Conservation (phyloP, 129 eudicot species). For the Centella asiatica region DNA sequence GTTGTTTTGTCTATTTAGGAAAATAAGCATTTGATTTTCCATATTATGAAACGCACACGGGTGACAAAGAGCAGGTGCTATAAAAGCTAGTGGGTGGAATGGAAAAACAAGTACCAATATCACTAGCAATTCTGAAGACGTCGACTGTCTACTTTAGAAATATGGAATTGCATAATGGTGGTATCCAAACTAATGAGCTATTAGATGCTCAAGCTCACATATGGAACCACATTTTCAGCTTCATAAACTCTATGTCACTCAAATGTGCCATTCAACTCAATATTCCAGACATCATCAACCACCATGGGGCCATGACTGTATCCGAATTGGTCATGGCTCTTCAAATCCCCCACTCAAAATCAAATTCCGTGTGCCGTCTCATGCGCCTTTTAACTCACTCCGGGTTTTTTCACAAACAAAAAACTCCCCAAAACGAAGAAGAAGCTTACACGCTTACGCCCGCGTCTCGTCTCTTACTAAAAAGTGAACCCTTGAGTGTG, state of each 20-base stretch:
- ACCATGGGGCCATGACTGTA: constrained; percentile 14
- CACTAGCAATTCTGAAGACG: no score
- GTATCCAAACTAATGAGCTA: background rate
- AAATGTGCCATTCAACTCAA: constrained; percentile 8
- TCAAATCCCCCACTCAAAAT: background rate
- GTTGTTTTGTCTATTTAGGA: no score
- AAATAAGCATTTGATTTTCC: no score
- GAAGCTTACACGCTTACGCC: background rate
- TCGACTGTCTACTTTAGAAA: no score
- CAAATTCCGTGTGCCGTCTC: background rate
- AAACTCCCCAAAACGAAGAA: background rate
- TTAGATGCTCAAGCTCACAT: background rate
- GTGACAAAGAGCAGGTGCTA: no score
- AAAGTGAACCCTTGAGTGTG: background rate
- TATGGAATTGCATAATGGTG: background rate
- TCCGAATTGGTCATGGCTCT: constrained; percentile 1
- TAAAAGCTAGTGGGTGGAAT: no score
- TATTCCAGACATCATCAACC: background rate
- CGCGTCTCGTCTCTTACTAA: constrained; percentile 1
- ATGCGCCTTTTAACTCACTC: constrained; percentile 10
- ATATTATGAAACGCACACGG: no score
- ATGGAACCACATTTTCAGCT: background rate
- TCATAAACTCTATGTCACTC: constrained; percentile 2
- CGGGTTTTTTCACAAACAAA: background rate
- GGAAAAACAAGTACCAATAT: no score